Conservation (phyloP, 176 grass and related monocot genomes). For the bread wheat (Triticum aestivum) region DNA sequence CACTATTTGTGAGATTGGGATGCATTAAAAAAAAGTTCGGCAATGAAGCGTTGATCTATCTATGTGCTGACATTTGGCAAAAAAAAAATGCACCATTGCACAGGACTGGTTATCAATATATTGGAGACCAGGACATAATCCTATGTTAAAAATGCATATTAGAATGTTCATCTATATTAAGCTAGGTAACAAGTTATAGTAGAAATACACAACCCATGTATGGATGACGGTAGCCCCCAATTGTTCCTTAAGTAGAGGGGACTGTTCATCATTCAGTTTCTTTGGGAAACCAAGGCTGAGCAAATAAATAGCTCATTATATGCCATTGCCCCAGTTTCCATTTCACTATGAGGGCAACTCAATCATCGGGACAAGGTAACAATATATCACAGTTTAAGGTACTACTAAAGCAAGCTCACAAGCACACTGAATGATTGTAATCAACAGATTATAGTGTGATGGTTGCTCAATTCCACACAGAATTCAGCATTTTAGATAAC, state of each 20-base stretch:
- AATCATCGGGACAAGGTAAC: background rate
- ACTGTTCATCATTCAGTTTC: conserved; percentile 61
- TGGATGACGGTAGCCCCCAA: conserved; percentile 61
- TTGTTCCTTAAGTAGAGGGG: conserved; percentile 61
- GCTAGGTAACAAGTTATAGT: background rate
- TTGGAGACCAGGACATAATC: background rate
- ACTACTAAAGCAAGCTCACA: background rate
- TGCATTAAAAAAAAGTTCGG: background rate
- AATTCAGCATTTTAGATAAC: too few relatives aligned
- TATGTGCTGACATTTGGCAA: too few relatives aligned
- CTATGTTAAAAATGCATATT: background rate
- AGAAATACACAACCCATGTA: conserved; percentile 15
- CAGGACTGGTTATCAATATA: too few relatives aligned
- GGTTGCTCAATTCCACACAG: background rate
- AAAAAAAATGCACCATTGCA: too few relatives aligned
- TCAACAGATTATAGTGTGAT: background rate
- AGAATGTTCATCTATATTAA: background rate
- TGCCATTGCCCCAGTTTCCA: conserved; percentile 37
- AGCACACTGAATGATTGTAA: background rate
- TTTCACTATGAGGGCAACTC: background rate
- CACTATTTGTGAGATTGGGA: conserved; percentile 8
- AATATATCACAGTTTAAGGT: background rate
- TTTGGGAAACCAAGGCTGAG: conserved; percentile 52
- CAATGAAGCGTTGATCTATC: too few relatives aligned
- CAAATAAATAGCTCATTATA: conserved; percentile 57